phyloP scores from a whole-genome alignment of 129 eudicot genomes.

The Helianthus tuberosus region DNA sequence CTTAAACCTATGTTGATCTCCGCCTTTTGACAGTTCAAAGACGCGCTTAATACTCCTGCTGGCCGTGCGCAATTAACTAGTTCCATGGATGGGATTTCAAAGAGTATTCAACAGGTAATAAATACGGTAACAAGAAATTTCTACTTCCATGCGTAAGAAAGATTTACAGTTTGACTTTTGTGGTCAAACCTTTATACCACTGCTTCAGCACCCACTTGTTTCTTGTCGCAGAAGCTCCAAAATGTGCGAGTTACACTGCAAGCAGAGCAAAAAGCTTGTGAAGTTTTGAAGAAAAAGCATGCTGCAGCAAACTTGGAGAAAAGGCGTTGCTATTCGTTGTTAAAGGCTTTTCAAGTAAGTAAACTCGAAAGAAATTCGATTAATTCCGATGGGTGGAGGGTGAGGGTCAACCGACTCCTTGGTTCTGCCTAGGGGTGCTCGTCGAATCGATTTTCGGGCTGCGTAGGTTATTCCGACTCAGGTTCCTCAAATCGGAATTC shows the following conservation, averaged over 20 bases:
- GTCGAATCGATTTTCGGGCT: no score
- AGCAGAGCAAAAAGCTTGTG: conserved; percentile 54
- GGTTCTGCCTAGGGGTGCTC: no score
- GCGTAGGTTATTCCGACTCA: no score
- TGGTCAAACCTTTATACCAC: not conserved
- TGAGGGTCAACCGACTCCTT: no score
- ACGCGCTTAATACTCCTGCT: conserved; percentile 59
- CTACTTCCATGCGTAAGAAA: not conserved
- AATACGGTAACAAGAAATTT: conserved; percentile 2
- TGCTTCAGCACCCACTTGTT: not conserved
- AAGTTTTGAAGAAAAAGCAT: conserved; percentile 51
- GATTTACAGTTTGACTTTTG: not conserved
- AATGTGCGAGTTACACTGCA: conserved; percentile 47
- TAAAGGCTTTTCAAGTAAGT: conserved; percentile 65
- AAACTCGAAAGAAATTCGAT: not conserved
- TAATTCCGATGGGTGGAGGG: not conserved
- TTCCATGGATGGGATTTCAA: conserved; percentile 65
- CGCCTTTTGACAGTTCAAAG: conserved; percentile 51
- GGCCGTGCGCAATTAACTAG: conserved; percentile 55
- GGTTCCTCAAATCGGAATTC: no score
- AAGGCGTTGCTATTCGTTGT: conserved; percentile 50
- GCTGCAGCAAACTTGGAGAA: conserved; percentile 62
- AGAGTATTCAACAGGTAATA: conserved; percentile 61
- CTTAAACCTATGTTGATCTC: conserved; percentile 7
- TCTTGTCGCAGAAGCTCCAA: conserved; percentile 53